Base-by-base conservation (phyloP, 345 rosid genomes). In the Lepidium africanum region DNA sequence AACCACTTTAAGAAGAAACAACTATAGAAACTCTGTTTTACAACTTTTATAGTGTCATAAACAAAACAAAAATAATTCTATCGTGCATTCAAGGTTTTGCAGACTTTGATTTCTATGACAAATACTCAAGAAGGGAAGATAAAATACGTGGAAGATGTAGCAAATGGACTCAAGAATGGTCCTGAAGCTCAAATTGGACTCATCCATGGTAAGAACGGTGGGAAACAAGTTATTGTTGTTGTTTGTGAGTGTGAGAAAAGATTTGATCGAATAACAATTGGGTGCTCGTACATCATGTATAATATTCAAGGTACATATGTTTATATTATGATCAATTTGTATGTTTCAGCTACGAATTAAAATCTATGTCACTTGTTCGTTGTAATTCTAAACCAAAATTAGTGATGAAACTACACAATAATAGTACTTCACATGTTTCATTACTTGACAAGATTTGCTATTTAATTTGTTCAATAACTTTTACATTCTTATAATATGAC, bases 91-190 rank as follows among this genome's bases (percentile, higher is more conserved):
- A 80, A 66, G 80, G 80, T 19, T 80, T 80, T 15, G 19, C 2
- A 7, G 87, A 66, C 1, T 37, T 56, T 19, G 92, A 88, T 82
- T 79, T 59, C 75, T 76, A 64, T 69, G 74, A 79, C 32, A 70
- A 64, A 19, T 83, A 84, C 58, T 46, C 77, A 0, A 63, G 81
- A 80, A 75, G 88, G 83, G 12, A 79, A 83, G 68, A 73, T 83
- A 39, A 77, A 62, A 11, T 83, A 83, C 71, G 69, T 86, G 9
- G 91, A 88, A 65, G 91, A 86, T 74, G 61, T 80, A 65, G 83
- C 68, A 9, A 80, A 84, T 12, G 89, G 86, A 10, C 70, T 86
- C n/a, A 87, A 83, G 56, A 81, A 72, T 36, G 83, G 60, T 48
- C 88, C 86, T 12, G 75, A 79, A 12, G 87, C 86, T 54, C 65